Evolutionary conservation across 2,329 filamentous ascomycete genomes (phyloP), one percentile per base, ranked within the genome.

Genomic region (Aspergillus sergii): DNA sequence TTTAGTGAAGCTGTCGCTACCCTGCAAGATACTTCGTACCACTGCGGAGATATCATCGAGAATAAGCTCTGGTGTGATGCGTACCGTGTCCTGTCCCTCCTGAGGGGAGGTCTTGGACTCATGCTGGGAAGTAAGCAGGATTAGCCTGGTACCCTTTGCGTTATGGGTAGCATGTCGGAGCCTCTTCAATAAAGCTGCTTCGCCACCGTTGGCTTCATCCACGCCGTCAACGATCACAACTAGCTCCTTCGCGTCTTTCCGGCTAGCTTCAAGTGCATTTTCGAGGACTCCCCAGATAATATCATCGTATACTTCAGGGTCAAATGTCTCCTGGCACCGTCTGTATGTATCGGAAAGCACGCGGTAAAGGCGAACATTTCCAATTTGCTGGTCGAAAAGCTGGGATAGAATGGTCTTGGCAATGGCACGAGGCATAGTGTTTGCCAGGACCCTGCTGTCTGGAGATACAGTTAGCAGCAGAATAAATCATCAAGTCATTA

Each of bases 151-250:
- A 34, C 70, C 71, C 4, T 54, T 56, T 4, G 66, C 66, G 10
- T 73, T 69, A 19, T 64, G 39, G 3, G 68, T 70, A 6, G 69
- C 72, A 3, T 61, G 56, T 9, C 55, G 68, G 4, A 80, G 67
- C 28, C 68, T 72, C 32, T 75, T 59, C 12, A 77, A 64, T 10
- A 80, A 48, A 10, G 59, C 46, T 1, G 66, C 36, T 53, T 79
- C 75, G 2, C 72, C 73, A 39, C 73, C 72, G 7, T 67, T 66
- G 9, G 72, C 69, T 63, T 80, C 78, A 34, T 80, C 78, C 3
- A 77, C 62, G 21, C 78, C 78, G 51, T 80, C 78, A 11, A 80
- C 68, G 16, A 80, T 71, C 6, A 80, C 63, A 23, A 80, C 72
- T 0, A 80, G 65, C 34, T 78, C 74, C 59, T 74, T 78, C 1